phyloP scores from a whole-genome alignment of 768 basidiomycete genomes.

The Austroboletus eburneus region DNA sequence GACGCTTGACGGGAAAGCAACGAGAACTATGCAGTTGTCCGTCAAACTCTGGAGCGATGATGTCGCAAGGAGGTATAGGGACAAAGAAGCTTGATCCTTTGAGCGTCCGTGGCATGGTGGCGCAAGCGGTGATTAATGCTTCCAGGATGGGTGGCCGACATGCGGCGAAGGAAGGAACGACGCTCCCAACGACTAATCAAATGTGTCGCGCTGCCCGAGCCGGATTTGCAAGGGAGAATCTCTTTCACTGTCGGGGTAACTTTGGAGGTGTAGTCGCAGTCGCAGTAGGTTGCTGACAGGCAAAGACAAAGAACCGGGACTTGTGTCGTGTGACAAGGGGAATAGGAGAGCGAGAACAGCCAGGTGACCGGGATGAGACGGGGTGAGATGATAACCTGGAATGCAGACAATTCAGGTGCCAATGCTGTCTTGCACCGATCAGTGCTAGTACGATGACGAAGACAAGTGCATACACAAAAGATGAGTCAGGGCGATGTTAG shows the following conservation, averaged over 20 bases:
- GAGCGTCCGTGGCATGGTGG: constrained; percentile 23
- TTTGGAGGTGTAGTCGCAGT: too few relatives aligned
- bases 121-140: constrained; percentile 29
- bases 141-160: constrained; percentile 23
- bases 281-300: too few relatives aligned
- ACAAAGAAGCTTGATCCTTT: constrained; percentile 19
- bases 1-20: constrained; percentile 15
- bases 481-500: constrained; percentile 16
- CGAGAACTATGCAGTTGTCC: constrained; percentile 11
- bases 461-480: constrained; percentile 7
- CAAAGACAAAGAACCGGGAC: not conserved
- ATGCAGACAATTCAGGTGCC: not conserved
- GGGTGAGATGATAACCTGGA: constrained; percentile 6
- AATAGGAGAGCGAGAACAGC: not conserved
- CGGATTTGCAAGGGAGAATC: constrained; percentile 30
- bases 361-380: constrained; percentile 13
- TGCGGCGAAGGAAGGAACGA: constrained; percentile 21
- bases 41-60: constrained; percentile 20
- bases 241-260: too few relatives aligned
- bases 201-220: constrained; percentile 4
- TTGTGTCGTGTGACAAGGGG: constrained; percentile 11
- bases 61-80: constrained; percentile 23
- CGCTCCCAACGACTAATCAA: constrained; percentile 11
- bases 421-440: constrained; percentile 7
- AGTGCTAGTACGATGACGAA: constrained; percentile 3